Percentiles rank a stretch among this genome's conserved stretches.
These are phyloP conservation scores for Xylaria scruposa DNA, from an alignment of 495 filamentous ascomycete genomes.

Conservation along the genomic window DNA sequence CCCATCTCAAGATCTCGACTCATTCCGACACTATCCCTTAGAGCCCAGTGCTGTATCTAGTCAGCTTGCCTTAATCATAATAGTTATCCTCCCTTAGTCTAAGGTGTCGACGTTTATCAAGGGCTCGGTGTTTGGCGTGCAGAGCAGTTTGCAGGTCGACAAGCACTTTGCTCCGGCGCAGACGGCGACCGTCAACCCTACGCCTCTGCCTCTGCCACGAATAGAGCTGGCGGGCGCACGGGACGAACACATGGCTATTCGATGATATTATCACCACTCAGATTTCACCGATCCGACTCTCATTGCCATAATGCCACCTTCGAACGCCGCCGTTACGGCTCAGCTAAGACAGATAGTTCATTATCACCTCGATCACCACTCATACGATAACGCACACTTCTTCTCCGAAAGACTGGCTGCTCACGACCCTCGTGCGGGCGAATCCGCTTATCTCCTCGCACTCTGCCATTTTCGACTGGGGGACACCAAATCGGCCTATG, in stretches of 20 bases:
- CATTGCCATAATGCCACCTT: constrained; percentile 69
- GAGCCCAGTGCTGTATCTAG: constrained; percentile 3
- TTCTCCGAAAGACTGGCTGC: constrained; percentile 85
- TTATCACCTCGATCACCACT: constrained; percentile 92
- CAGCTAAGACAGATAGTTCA: constrained; percentile 86
- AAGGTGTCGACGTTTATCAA: not conserved
- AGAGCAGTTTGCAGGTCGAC: not conserved
- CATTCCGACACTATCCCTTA: not conserved
- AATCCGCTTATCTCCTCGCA: constrained; percentile 82
- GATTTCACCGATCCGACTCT: constrained; percentile 25
- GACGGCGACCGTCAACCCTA: constrained; percentile 7
- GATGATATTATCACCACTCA: constrained; percentile 28
- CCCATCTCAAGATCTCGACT: not conserved
- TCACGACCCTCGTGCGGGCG: constrained; percentile 76
- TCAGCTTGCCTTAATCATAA: constrained; percentile 25
- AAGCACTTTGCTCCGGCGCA: constrained; percentile 3
- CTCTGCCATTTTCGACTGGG: constrained; percentile 84
- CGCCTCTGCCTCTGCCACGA: constrained; percentile 14
- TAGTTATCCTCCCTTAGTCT: constrained; percentile 2
- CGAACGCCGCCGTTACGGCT: constrained; percentile 66
- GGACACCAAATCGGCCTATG: constrained; percentile 69
- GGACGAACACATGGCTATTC: constrained; percentile 39
- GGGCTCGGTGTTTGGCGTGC: not conserved
- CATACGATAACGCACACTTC: constrained; percentile 87
- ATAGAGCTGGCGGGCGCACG: constrained; percentile 26